Conservation (phyloP, 2,329 filamentous ascomycete species). For the Fusarium kyushuense region DNA sequence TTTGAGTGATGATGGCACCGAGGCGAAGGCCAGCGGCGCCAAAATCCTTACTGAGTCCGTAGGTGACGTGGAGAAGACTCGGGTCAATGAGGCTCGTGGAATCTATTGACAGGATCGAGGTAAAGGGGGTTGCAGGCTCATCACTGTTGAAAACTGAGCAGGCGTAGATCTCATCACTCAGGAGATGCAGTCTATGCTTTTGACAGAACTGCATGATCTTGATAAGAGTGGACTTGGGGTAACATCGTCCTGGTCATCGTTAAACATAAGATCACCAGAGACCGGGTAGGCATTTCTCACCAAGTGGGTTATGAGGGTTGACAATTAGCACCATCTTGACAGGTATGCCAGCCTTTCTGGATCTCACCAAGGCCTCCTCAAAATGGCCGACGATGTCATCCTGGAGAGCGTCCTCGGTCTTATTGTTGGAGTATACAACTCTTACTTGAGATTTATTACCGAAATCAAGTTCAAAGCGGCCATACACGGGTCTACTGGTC, state of each 20-base stretch:
- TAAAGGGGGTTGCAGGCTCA: conserved; percentile 56
- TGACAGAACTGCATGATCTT: conserved; percentile 63
- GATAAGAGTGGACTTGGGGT: conserved; percentile 57
- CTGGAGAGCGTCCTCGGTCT: conserved; percentile 59
- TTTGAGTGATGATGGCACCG: conserved; percentile 60
- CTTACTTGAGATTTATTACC: conserved; percentile 56
- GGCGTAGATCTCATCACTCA: conserved; percentile 71
- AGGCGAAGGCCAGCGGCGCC: conserved; percentile 64
- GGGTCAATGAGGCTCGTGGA: conserved; percentile 58
- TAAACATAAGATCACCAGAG: background rate
- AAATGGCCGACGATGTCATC: conserved; percentile 59
- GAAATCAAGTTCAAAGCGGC: conserved; percentile 63
- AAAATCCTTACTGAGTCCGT: conserved; percentile 63
- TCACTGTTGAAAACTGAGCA: conserved; percentile 60
- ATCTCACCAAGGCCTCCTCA: conserved; percentile 56
- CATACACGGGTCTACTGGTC: conserved; percentile 58
- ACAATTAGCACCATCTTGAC: conserved; percentile 64
- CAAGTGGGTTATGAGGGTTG: conserved; percentile 66
- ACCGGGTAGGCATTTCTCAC: conserved; percentile 40
- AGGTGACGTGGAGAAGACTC: conserved; percentile 62
- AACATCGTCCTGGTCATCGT: conserved; percentile 55
- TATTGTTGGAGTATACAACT: conserved; percentile 60
- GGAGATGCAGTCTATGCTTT: conserved; percentile 62
- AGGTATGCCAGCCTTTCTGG: conserved; percentile 52
- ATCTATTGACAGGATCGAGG: conserved; percentile 62